Conservation (phyloP, 768 basidiomycete genomes). For the Saitozyma podzolica region DNA sequence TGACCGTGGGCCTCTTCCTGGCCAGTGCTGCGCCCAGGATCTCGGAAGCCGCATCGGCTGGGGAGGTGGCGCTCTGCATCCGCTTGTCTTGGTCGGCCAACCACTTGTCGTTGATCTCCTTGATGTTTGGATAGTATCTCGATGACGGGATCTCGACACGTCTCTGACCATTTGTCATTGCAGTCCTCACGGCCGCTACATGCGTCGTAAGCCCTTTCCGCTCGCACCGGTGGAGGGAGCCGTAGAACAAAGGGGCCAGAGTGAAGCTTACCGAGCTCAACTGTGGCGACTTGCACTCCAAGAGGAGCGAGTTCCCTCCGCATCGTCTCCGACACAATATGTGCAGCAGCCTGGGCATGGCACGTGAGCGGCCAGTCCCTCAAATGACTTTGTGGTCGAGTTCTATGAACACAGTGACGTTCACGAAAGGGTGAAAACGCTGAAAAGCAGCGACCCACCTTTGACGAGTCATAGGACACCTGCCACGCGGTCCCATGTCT, state of each 20-base stretch:
- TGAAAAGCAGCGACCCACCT: conserved; percentile 4
- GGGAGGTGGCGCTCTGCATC: too few relatives aligned
- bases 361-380: background rate
- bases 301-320: conserved; percentile 8
- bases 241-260: background rate
- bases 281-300: conserved; percentile 8
- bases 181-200: background rate
- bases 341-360: conserved; percentile 12
- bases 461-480: conserved; percentile 5
- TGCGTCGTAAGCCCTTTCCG: background rate
- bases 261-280: conserved; percentile 15
- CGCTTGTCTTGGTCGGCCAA: background rate
- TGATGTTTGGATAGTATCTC: background rate
- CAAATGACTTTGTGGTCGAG: too few relatives aligned
- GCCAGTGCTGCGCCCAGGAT: too few relatives aligned
- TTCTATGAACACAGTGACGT: background rate
- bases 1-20: too few relatives aligned
- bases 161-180: background rate
- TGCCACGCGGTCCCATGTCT: conserved; percentile 9
- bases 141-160: background rate
- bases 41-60: too few relatives aligned
- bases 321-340: background rate
- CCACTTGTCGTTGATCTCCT: background rate
- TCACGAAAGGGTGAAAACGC: background rate
- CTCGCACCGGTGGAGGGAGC: background rate